Evolutionary conservation across 1,139 yeast genomes (phyloP), one percentile per base, ranked within the genome.

Genomic region (Saccharomycopsis phalli): DNA sequence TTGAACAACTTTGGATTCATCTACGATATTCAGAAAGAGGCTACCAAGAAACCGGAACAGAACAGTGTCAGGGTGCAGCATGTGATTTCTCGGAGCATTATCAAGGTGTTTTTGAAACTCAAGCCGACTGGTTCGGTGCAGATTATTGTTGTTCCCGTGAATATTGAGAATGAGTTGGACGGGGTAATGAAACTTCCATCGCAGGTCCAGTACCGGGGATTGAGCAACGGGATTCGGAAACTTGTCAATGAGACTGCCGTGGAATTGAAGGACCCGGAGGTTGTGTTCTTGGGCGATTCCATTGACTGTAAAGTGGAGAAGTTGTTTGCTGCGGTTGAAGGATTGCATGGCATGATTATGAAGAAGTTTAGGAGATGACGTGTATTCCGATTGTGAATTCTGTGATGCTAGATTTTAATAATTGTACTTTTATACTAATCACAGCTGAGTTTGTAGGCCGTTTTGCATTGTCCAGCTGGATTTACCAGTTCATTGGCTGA

Each of bases 141-240:
- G 29, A 22, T 35, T 4, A 21, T 13, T 11, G 27, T 44, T 16
- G 21, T 27, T 4, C 47, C 47, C n/a, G 33, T 42, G 8, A 17
- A 8, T n/a, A 42, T 44, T 17, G 47, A 44, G 29, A 44, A 44
- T 20, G 41, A 42, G 27, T 36, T 38, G n/a, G 38, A 36, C 22
- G 46, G 41, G 16, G 34, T 14, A 3, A 18, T 11, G 13, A 32
- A 34, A 21, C 5, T 20, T 2, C 40, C 46, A 23, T 18, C 23
- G 27, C 7, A 13, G 10, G 34, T 32, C 22, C 46, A 42, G 34
- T 46, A 35, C 29, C 25, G 34, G 14, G 30, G 33, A 3, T 34
- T 42, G 25, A 20, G 17, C 10, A 14, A 8, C 5, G 40, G 37
- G n/a, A 26, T 42, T 18, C 33, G 38, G 18, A 40, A 36, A 26